These are phyloP conservation scores for Grosmannia huntii DNA, from an alignment of 2,329 filamentous ascomycete species.

Conservation along the genomic window DNA sequence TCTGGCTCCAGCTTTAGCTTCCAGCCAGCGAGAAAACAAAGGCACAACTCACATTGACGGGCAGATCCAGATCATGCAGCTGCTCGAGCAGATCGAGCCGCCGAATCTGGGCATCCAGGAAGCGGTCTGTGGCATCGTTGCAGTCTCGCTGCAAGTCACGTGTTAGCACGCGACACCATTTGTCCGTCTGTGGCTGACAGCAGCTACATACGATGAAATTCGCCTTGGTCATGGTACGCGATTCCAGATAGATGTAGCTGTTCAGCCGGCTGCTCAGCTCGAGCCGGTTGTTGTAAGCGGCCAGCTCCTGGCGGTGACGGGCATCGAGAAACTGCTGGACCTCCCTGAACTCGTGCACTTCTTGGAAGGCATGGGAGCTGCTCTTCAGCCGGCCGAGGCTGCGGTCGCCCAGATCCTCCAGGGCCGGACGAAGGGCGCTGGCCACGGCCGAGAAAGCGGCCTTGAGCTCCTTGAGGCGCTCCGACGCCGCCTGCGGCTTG, in stretches of 20 bases:
- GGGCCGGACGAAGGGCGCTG: conserved; percentile 47
- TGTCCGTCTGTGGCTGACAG: not conserved
- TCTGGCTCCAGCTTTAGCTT: conserved; percentile 1
- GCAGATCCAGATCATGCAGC: conserved; percentile 29
- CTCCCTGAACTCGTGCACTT: conserved; percentile 37
- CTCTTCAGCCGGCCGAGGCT: conserved; percentile 43
- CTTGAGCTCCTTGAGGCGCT: conserved; percentile 55
- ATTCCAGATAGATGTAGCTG: conserved; percentile 1
- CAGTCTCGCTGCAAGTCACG: conserved; percentile 10
- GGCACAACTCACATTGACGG: conserved; percentile 32
- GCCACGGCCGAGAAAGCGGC: conserved; percentile 51
- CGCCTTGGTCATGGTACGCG: conserved; percentile 6
- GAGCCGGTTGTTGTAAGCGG: conserved; percentile 14
- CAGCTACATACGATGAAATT: conserved; percentile 10
- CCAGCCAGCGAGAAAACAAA: not conserved
- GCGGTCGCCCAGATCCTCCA: conserved; percentile 52
- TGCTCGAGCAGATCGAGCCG: conserved; percentile 32
- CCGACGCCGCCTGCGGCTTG: conserved; percentile 43
- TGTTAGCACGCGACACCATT: conserved; percentile 1
- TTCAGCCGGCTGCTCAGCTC: conserved; percentile 10
- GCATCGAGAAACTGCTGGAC: conserved; percentile 39
- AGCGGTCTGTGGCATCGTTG: conserved; percentile 26
- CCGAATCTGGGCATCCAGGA: conserved; percentile 32
- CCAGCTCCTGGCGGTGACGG: conserved; percentile 20
- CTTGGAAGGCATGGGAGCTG: conserved; percentile 38